Percentiles rank a stretch among this genome's conserved stretches.
phyloP scores from a whole-genome alignment of 2,329 filamentous ascomycete species.

The Fusarium sp. region DNA sequence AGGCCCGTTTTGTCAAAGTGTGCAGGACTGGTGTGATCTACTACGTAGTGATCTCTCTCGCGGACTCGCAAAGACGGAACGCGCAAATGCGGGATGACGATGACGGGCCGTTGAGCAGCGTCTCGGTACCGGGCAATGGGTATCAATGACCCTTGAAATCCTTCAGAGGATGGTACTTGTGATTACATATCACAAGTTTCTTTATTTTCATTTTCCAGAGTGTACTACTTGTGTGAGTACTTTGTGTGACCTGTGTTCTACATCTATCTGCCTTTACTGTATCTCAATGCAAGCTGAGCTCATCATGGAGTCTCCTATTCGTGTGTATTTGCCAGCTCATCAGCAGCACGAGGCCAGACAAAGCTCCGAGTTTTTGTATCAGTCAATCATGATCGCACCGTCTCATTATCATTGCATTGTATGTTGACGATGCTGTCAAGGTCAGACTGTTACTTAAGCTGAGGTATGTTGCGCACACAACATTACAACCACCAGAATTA shows the following conservation, averaged over 20 bases:
- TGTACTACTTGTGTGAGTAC: constrained; percentile 2
- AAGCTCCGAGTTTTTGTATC: constrained; percentile 1
- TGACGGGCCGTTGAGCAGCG: constrained; percentile 26
- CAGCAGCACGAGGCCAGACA: constrained; percentile 28
- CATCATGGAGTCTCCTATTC: constrained; percentile 24
- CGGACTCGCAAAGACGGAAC: constrained; percentile 24
- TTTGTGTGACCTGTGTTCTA: constrained; percentile 4
- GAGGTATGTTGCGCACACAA: constrained; percentile 1
- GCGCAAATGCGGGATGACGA: constrained; percentile 45
- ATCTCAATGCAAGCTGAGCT: constrained; percentile 9
- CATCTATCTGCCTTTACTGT: background rate
- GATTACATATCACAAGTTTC: constrained; percentile 23
- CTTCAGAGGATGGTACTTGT: constrained; percentile 8
- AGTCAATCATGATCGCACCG: constrained; percentile 3
- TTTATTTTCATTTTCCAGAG: background rate
- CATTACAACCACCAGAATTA: constrained; percentile 14
- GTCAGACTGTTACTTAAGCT: background rate
- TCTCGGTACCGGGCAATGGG: constrained; percentile 43
- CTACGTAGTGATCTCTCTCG: constrained; percentile 6
- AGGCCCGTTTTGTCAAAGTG: constrained; percentile 26
- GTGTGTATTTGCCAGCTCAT: constrained; percentile 33
- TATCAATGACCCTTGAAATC: constrained; percentile 40
- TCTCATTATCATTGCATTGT: constrained; percentile 16
- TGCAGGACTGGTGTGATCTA: constrained; percentile 24
- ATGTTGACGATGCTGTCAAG: background rate